phyloP scores from a whole-genome alignment of 352 stramenopile genomes.

The Phytophthora boehmeriae region DNA sequence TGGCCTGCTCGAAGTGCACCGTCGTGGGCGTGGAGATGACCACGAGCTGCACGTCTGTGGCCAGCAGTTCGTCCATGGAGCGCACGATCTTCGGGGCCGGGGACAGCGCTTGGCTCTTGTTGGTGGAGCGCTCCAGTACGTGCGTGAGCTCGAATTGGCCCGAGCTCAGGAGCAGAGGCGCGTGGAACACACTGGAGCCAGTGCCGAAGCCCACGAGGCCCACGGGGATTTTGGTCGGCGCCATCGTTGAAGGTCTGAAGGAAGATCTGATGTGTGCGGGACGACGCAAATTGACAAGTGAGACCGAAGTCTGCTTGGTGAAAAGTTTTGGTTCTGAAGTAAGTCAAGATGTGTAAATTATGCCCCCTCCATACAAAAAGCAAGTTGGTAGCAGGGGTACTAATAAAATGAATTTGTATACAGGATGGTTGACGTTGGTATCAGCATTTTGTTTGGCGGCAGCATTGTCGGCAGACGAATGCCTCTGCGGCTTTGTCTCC shows the following conservation, averaged over 20 bases:
- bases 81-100: slow-evolving; percentile 65
- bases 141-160: slow-evolving; percentile 73
- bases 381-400: no score
- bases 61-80: slow-evolving; percentile 73
- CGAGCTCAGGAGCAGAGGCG: slow-evolving; percentile 66
- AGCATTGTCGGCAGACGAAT: no score
- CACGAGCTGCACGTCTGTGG: slow-evolving; percentile 59
- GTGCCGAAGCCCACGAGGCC: slow-evolving; percentile 78
- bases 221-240: slow-evolving; percentile 43
- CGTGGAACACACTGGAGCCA: slow-evolving; percentile 76
- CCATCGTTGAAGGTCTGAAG: background rate
- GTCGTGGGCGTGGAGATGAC: slow-evolving; percentile 79
- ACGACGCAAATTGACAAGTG: background rate
- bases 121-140: slow-evolving; percentile 75
- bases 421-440: no score
- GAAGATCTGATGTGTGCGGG: slow-evolving; percentile 1
- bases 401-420: no score
- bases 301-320: background rate
- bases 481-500: no score
- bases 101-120: slow-evolving; percentile 55
- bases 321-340: no score
- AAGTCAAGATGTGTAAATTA: no score
- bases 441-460: no score
- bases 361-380: no score
- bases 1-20: slow-evolving; percentile 79